Evolutionary conservation across 768 basidiomycete species (phyloP), one percentile per base, ranked within the genome.

Genomic region (Phlebiopsis flavidoalba): DNA sequence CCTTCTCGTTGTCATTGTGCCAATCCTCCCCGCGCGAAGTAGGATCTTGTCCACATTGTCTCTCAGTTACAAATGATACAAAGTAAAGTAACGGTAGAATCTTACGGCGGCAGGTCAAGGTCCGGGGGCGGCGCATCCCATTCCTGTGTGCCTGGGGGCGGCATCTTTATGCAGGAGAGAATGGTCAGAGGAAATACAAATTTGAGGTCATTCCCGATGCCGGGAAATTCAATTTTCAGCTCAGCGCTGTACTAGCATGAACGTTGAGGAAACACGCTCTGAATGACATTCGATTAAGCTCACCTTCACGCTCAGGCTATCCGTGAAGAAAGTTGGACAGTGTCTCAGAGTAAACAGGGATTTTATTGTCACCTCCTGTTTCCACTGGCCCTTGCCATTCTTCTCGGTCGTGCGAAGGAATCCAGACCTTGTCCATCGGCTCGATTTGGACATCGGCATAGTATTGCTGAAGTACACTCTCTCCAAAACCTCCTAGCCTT

Each of bases 211-310:
- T 65, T 67, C 8, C 66, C 64, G 21, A 63, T 57, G 11, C 66
- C 66, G 0, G 66, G 66, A 47, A 67, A 67, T 19, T 64, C 63
- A 5, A 65, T 55, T 50, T 61, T 65, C 31, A 67, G 26, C 14
- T 57, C 33, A 17, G 64, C 31, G 12, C 31, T 59, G 33, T 64
- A 65, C 64, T 67, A 43, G 14, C 8, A n/a, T 17, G 14, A 17
- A 14, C 1, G 43, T 49, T 26, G 26, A 53, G 55, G 12, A 17
- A 31, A 45, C 36, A 46, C 3, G 5, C 10, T 8, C 40, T n/a
- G 35, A 19, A 3, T 55, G 3, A 8, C 12, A 19, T 37, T 12
- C 45, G 5, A 33, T n/a, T 1, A 6, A 22, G 57, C 64, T 21
- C 56, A 65, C 66, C 59, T 60, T 59, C 8, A 58, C 49, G 31